Evolutionary conservation across 2,329 filamentous ascomycete genomes (phyloP).

Genomic region (Arthrobotrys iridis): DNA sequence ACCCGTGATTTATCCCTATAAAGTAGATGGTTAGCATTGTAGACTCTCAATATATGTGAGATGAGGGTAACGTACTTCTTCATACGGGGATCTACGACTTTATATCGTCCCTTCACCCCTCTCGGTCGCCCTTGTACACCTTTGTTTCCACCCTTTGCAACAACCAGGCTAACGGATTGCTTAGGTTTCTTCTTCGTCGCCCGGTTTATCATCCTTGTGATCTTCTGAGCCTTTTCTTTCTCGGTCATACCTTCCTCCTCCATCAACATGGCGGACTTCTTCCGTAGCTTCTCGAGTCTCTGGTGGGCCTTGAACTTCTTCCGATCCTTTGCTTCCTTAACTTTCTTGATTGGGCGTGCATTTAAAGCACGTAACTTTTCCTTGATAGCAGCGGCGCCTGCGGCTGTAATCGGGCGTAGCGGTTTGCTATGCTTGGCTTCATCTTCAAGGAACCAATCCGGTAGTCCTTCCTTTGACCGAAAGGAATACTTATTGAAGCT

Average conservation of each 20-base stretch:
- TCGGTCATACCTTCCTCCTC: conserved; percentile 93
- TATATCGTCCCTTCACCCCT: conserved; percentile 95
- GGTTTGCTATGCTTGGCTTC: conserved; percentile 83
- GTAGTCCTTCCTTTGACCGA: conserved; percentile 88
- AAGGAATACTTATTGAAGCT: conserved; percentile 93
- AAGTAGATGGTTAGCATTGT: conserved; percentile 61
- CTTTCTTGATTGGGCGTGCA: conserved; percentile 98
- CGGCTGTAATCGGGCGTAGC: conserved; percentile 89
- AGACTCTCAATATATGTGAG: background rate
- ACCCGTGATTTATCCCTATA: conserved; percentile 76
- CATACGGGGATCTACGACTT: conserved; percentile 93
- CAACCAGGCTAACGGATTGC: conserved; percentile 84
- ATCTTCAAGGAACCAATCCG: conserved; percentile 98
- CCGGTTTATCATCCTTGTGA: conserved; percentile 81
- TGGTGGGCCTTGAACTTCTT: conserved; percentile 98
- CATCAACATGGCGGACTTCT: conserved; percentile 90
- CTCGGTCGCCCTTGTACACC: conserved; percentile 86
- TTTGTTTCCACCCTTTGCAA: conserved; percentile 83
- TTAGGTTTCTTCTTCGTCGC: conserved; percentile 87
- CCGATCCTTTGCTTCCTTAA: conserved; percentile 91
- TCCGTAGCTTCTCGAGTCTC: conserved; percentile 90
- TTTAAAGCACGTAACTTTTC: conserved; percentile 93
- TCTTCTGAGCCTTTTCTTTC: conserved; percentile 90
- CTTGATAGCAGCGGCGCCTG: conserved; percentile 88
- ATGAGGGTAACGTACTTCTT: conserved; percentile 81